A percentile compares a stretch with the other conserved stretches of the same genome.
These are phyloP conservation scores for Botrytis fragariae DNA, from an alignment of 2,329 filamentous ascomycete genomes.

Conservation along the genomic window DNA sequence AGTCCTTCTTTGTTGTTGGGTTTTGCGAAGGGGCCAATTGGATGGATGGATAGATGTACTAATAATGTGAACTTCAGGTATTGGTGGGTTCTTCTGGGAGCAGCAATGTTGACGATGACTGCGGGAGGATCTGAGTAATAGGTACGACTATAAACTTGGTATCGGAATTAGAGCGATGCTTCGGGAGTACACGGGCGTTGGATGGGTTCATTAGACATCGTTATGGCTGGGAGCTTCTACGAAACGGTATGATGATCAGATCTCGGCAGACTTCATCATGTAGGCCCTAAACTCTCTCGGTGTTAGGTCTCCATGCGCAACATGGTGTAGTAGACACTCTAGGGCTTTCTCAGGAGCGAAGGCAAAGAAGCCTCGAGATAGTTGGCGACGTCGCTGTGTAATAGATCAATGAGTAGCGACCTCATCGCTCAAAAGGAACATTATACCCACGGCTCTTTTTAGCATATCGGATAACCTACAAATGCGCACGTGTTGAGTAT, in stretches of 20 bases:
- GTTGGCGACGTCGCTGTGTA: background rate
- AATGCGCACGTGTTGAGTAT: background rate
- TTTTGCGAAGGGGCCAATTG: background rate
- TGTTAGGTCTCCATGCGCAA: background rate
- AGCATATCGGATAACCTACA: background rate
- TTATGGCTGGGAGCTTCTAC: background rate
- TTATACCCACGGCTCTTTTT: background rate
- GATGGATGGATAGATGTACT: background rate
- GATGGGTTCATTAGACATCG: background rate
- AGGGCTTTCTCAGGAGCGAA: background rate
- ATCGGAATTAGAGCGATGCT: background rate
- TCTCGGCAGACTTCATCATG: too few species aligned
- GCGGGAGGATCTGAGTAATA: slow-evolving; percentile 49
- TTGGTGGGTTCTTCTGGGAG: slow-evolving; percentile 61
- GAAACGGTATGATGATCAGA: background rate
- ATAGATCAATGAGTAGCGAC: background rate
- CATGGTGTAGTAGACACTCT: background rate
- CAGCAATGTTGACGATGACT: slow-evolving; percentile 52
- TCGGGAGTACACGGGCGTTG: background rate
- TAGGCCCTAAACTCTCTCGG: too few species aligned
- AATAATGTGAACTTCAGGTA: slow-evolving; percentile 41
- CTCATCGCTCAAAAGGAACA: background rate
- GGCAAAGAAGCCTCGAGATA: background rate
- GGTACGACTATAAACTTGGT: background rate
- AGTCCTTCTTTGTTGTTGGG: slow-evolving; percentile 33